Evolutionary conservation across 1,139 yeast species (phyloP).

Genomic region (Nakaseomyces uthaithaninus): DNA sequence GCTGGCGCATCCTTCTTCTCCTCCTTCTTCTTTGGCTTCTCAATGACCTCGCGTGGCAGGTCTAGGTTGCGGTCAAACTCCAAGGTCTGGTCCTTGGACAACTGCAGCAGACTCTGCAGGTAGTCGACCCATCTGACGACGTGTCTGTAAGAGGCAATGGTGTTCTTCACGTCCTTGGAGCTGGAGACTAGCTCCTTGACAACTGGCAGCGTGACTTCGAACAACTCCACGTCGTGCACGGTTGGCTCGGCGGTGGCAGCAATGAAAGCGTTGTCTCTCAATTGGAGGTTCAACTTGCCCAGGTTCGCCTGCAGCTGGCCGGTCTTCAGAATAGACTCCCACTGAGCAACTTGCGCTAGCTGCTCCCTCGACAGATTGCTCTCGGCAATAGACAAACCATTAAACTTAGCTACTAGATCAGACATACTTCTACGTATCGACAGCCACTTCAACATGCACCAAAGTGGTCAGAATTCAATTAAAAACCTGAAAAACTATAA

Average conservation of each 20-base stretch:
- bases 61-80: constrained; percentile 49
- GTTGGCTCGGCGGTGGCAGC: constrained; percentile 55
- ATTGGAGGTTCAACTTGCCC: constrained; percentile 55
- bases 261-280: constrained; percentile 63
- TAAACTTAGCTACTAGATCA: constrained; percentile 38
- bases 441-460: constrained; percentile 2
- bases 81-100: constrained; percentile 48
- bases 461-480: background rate
- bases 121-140: constrained; percentile 86
- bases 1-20: constrained; percentile 32
- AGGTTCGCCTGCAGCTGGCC: constrained; percentile 52
- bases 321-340: constrained; percentile 56
- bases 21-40: constrained; percentile 44
- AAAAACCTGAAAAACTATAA: too few species aligned
- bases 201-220: constrained; percentile 54
- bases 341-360: constrained; percentile 73
- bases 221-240: constrained; percentile 58
- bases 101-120: constrained; percentile 56
- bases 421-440: constrained; percentile 33
- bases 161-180: constrained; percentile 30
- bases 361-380: constrained; percentile 36
- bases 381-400: constrained; percentile 37
- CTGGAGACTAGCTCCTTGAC: constrained; percentile 45
- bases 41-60: constrained; percentile 61
- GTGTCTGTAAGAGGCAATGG: constrained; percentile 62